Evolutionary conservation across 805 yeast species (phyloP), one percentile per base, ranked within the genome.

Genomic region (Candida ascalaphidarum): DNA sequence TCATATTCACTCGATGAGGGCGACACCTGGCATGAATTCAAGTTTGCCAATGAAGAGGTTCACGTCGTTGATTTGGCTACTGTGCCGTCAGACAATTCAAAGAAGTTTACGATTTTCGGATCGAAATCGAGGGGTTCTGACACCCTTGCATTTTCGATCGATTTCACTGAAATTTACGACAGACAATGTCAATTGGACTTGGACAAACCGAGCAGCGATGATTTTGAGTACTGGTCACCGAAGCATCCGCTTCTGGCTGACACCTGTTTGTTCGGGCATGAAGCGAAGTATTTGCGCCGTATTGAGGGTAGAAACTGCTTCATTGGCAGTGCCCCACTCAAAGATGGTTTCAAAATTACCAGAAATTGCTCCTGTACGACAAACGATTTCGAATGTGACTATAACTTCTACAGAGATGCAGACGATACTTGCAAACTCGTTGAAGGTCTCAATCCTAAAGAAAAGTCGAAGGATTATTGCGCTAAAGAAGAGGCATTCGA

Each of bases 321-420:
- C 45, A 77, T 84, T 36, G 79, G 79, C 10, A 71, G 71, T 30
- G 74, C 77, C 3, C 68, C 68, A 8, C 61, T 82, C 23, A 49
- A 58, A 16, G 60, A 70, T 17, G 86, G 82, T 2, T 71, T 64
- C 45, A 68, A 65, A 38, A 61, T 69, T 9, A 49, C 69, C 8
- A 62, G 74, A 34, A 77, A 82, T 50, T 92, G 98, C 58, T 49
- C 79, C 1, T 92, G 98, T 59, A 68, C 92, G 0, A 71, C 95
- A 52, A 69, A 71, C 29, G 98, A 89, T 43, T 92, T 62, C 47
- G 98, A 92, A 54, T 92, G 98, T 68, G 98, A 92, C 52, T 84
- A 77, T 61, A 88, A 88, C 55, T 88, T 65, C 52, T 71, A 55
- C 32, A 67, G 79, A 34, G 77, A 76, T 28, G 35, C 43, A 1